A percentile compares a stretch with the other conserved stretches of the same genome.
These are phyloP conservation scores for Zymoseptoria brevis DNA, from an alignment of 2,329 filamentous ascomycete species.

Conservation along the genomic window DNA sequence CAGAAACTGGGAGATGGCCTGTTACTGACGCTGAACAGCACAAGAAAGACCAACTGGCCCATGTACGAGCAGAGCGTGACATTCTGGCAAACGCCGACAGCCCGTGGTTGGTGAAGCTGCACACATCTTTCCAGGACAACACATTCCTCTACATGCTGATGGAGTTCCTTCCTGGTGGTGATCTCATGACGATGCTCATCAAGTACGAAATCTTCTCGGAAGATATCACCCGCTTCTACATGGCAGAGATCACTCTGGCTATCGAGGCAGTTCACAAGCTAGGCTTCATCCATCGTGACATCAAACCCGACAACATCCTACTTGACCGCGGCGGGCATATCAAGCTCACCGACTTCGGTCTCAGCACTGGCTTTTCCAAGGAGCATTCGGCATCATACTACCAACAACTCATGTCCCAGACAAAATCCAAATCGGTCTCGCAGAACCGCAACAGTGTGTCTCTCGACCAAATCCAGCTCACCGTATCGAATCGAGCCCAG, in stretches of 20 bases:
- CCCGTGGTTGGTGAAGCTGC: constrained; percentile 97
- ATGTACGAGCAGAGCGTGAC: constrained; percentile 94
- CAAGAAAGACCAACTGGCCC: constrained; percentile 95
- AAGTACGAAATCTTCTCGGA: constrained; percentile 99
- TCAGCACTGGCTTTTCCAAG: constrained; percentile 96
- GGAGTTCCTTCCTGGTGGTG: constrained; percentile 97
- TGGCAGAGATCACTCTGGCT: constrained; percentile 95
- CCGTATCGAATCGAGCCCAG: constrained; percentile 92
- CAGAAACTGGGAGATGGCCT: not conserved
- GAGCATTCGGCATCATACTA: constrained; percentile 98
- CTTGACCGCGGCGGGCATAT: constrained; percentile 93
- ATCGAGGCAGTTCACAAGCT: constrained; percentile 98
- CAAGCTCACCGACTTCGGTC: constrained; percentile 95
- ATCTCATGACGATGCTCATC: constrained; percentile 99
- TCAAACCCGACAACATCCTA: constrained; percentile 98
- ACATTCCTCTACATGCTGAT: constrained; percentile 98
- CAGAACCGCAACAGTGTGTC: constrained; percentile 85
- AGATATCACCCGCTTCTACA: constrained; percentile 98
- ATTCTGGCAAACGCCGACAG: constrained; percentile 99
- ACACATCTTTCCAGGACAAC: constrained; percentile 92
- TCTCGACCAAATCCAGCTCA: constrained; percentile 95
- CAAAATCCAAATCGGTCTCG: constrained; percentile 34
- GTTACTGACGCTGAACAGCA: constrained; percentile 44
- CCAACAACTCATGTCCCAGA: constrained; percentile 75
- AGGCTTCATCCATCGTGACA: constrained; percentile 97